A percentile compares a stretch with the other conserved stretches of the same genome.
phyloP scores from a whole-genome alignment of 108 stramenopile species.

The Aurantiochytrium sp. region DNA sequence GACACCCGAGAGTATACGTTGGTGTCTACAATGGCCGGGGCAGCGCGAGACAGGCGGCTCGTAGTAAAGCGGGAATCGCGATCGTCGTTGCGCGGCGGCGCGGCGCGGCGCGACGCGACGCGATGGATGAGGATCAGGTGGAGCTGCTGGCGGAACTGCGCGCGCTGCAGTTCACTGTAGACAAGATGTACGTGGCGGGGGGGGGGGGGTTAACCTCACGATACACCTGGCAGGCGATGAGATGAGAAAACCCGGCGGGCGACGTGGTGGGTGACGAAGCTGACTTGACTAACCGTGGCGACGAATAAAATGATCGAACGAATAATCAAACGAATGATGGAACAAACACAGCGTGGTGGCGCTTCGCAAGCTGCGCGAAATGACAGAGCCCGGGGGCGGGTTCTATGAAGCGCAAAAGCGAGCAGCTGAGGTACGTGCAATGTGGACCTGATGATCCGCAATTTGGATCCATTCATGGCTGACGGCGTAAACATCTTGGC shows the following conservation, averaged over 20 bases:
- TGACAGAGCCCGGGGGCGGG: conserved; percentile 1
- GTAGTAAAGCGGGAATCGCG: neutral
- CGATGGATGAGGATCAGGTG: neutral
- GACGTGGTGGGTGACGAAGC: neutral
- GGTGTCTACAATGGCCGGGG: no score
- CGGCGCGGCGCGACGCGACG: neutral
- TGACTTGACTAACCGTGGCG: neutral
- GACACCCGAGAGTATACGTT: no score
- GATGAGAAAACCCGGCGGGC: neutral
- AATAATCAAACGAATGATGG: neutral
- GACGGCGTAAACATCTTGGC: neutral
- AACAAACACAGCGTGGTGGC: neutral
- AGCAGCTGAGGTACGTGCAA: neutral
- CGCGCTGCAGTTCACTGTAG: neutral
- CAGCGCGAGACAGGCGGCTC: neutral
- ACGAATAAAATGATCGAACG: no score
- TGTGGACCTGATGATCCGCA: neutral
- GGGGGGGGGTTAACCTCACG: neutral
- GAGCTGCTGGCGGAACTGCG: neutral
- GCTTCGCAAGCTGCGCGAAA: neutral
- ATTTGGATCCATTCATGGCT: neutral
- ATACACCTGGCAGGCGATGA: neutral
- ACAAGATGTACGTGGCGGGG: neutral
- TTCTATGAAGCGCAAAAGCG: neutral
- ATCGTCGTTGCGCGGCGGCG: neutral